Evolutionary conservation across 306 rosid genomes (phyloP).

Genomic region (Begonia peltatifolia): DNA sequence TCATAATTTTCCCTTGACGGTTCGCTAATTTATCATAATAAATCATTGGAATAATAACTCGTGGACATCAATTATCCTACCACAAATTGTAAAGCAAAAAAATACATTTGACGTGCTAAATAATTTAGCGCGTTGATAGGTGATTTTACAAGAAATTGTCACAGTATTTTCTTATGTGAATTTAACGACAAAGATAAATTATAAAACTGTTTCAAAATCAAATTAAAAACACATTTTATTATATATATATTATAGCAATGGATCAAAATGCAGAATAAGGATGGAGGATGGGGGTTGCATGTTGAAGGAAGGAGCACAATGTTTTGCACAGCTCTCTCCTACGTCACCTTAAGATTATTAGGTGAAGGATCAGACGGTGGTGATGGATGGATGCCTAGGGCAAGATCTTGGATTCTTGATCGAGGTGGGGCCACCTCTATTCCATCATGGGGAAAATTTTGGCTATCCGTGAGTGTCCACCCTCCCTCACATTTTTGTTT

Average conservation of each 20-base stretch:
- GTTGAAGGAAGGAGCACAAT: constrained; percentile 68
- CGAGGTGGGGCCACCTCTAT: constrained; percentile 47
- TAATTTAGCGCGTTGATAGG: too few species aligned
- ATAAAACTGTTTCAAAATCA: not conserved
- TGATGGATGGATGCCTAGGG: constrained; percentile 30
- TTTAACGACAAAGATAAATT: too few species aligned
- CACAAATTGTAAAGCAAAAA: too few species aligned
- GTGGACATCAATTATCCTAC: too few species aligned
- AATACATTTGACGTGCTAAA: too few species aligned
- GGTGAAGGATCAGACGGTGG: constrained; percentile 41
- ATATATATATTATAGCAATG: too few species aligned
- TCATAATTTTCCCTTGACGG: too few species aligned
- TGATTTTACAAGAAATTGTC: too few species aligned
- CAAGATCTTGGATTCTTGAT: constrained; percentile 58
- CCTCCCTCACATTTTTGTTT: not conserved
- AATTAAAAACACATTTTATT: not conserved
- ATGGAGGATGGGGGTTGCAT: constrained; percentile 91
- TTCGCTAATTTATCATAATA: too few species aligned
- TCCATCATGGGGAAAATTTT: constrained; percentile 73
- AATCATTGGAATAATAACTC: too few species aligned
- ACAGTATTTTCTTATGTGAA: too few species aligned
- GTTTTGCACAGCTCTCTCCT: constrained; percentile 49
- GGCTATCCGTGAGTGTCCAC: constrained; percentile 48
- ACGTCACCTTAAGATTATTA: constrained; percentile 45
- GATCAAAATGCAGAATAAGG: constrained; percentile 27